A percentile compares a stretch with the other conserved stretches of the same genome.
These are phyloP conservation scores for Cryptococcus hybrid DNA, from an alignment of 1,284 basidiomycete genomes.

Conservation along the genomic window DNA sequence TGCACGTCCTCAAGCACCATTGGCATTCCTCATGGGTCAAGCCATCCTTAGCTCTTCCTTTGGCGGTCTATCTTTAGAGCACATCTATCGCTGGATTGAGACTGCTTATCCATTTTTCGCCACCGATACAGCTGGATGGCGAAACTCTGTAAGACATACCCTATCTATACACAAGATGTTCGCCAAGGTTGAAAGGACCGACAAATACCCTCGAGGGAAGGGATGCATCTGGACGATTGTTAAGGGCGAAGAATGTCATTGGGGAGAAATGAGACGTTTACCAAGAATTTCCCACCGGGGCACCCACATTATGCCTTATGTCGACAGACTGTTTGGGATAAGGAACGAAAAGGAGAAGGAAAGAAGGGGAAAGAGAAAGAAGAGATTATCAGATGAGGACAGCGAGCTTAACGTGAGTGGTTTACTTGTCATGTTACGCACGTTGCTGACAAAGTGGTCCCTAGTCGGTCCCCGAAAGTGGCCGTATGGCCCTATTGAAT, in stretches of 20 bases:
- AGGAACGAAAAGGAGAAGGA: not conserved
- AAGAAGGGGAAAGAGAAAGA: not conserved
- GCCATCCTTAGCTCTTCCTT: not conserved
- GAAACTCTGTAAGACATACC: not conserved
- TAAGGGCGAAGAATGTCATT: not conserved
- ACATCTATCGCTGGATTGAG: slow-evolving; percentile 2
- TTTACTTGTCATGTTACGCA: too few relatives aligned
- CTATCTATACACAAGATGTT: slow-evolving; percentile 1
- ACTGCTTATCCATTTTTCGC: not conserved
- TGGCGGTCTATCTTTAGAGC: not conserved
- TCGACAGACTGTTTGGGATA: not conserved
- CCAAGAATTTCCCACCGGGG: not conserved
- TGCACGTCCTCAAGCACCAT: not conserved
- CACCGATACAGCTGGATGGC: not conserved
- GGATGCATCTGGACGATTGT: not conserved
- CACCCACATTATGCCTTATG: not conserved
- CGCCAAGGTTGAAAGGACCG: not conserved
- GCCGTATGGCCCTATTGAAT: too few relatives aligned
- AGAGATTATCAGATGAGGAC: not conserved
- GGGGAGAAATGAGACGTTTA: not conserved
- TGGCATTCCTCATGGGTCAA: not conserved
- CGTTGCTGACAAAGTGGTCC: too few relatives aligned
- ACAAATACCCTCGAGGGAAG: not conserved
- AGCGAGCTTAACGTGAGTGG: not conserved
- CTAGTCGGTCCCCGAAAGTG: too few relatives aligned